Evolutionary conservation across 176 grass and related monocot genomes (phyloP), one percentile per base, ranked within the genome.

Genomic region (Ananas comosus): DNA sequence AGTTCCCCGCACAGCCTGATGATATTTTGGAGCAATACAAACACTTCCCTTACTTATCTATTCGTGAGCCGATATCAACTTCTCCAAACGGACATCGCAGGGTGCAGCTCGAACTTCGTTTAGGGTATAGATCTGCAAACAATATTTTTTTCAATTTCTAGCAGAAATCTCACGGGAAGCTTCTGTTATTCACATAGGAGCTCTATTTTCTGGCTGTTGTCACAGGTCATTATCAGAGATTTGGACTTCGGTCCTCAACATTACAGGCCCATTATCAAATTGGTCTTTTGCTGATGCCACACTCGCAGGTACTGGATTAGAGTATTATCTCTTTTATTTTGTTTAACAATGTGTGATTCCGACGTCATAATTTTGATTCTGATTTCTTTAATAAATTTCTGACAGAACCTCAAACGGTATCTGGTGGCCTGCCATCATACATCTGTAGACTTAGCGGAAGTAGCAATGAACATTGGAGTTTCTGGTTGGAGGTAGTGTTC

Each of bases 401-500:
- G 24, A 71, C 82, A 92, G 89, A 72, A 80, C 86, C 89, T 79
- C 89, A 97, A 80, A 65, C 52, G 69, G 69, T 97, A 61, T 90
- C 53, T 70, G 82, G 86, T 21, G 93, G 93, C 1, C 89, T 84
- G n/a, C 86, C 89, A 79, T 97, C 93, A 67, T 92, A 92, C 81
- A 71, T 97, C 57, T 87, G 86, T 79, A 79, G 86, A 84, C 81
- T 97, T 27, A 97, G 84, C 81, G 93, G 93, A 70, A 63, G 78
- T 72, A 90, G 86, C 17, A 24, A 81, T 28, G 77, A 83, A 14
- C 88, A 85, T 87, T 97, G 93, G 93, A 90, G 79, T 48, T 97
- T 97, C 74, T 97, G 89, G 89, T 83, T 97, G 66, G 93, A 97
- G 93, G 93, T 97, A 91, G 11, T 76, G 67, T 88, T 51, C 9